Base-by-base conservation (phyloP, 2,329 filamentous ascomycete species). In the Lasiodiplodia hormozganensis region DNA sequence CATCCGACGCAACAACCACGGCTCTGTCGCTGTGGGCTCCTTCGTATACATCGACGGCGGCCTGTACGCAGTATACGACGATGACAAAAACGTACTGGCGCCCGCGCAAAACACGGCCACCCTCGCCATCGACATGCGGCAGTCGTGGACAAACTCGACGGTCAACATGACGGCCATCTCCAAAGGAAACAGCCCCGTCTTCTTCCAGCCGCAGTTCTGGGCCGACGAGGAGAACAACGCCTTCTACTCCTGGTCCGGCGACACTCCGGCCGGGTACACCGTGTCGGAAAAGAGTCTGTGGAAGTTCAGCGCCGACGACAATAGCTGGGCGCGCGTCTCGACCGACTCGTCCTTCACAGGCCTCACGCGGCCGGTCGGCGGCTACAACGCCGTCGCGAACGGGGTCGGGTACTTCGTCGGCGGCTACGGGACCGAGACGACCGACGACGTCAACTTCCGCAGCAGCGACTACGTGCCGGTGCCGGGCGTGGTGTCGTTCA, bases 1-100 rank as follows among this genome's bases (percentile, higher is more conserved):
- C 36, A 43, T 58, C 56, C 36, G 56, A 7, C 60, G 60, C 18
- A 51, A 36, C 11, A 51, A 51, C 38, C 65, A 67, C 23, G 28
- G 25, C 52, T 21, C 65, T n/a, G 40, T 58, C 23, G 25, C 53
- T 10, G 5, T 67, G 23, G 53, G 54, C 34, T 21, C 21, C 56
- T 60, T 60, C 28, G 40, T 68, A 6, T 68, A 62, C n/a, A 62
- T 68, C 18, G 65, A 68, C 11, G 65, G 65, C 43, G 65, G 65
- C 4, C 28, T 38, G 4, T 40, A 40, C 6, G 14, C 38, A 4
- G n/a, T 34, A 21, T 58, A 58, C 28, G 34, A 38, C 18, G 38
- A 52, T 23, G 31, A 14, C 36, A n/a, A 58, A 18, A 31, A 31
- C 1, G 11, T 43, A n/a, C 1, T 4, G 25, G 54, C 31, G n/a